Evolutionary conservation across 768 basidiomycete species (phyloP).

Genomic region (Fistulinella prunicolor): DNA sequence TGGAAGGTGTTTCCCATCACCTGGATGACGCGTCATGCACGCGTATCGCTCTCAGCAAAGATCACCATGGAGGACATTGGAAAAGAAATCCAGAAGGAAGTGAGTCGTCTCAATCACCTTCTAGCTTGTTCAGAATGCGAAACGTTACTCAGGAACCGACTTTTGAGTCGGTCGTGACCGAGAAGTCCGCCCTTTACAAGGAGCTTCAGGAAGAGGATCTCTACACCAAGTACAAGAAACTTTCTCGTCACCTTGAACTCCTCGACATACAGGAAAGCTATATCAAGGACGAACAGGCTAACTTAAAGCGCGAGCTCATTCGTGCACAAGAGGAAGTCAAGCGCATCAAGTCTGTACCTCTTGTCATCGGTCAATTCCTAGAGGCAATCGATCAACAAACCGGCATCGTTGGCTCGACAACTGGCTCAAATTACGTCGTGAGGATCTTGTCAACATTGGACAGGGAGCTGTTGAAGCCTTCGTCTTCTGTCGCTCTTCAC

Average conservation of each 20-base stretch:
- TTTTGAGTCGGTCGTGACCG: slow-evolving; percentile 81
- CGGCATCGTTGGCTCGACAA: slow-evolving; percentile 96
- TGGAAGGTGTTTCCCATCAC: slow-evolving; percentile 30
- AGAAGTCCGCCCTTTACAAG: slow-evolving; percentile 84
- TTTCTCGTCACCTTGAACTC: slow-evolving; percentile 92
- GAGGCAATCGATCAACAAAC: slow-evolving; percentile 98
- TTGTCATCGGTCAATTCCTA: slow-evolving; percentile 98
- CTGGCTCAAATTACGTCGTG: slow-evolving; percentile 97
- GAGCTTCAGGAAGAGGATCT: slow-evolving; percentile 90
- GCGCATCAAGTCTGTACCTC: slow-evolving; percentile 96
- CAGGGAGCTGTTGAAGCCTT: slow-evolving; percentile 95
- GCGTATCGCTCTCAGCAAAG: slow-evolving; percentile 10
- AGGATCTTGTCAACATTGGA: slow-evolving; percentile 96
- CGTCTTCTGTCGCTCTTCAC: slow-evolving; percentile 96
- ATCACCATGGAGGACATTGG: slow-evolving; percentile 82
- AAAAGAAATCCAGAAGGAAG: slow-evolving; percentile 80
- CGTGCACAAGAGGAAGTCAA: slow-evolving; percentile 99
- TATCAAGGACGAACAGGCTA: slow-evolving; percentile 98
- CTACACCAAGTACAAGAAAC: slow-evolving; percentile 96
- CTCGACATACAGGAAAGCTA: slow-evolving; percentile 93
- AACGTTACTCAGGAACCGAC: slow-evolving; percentile 69
- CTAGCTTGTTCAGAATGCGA: not conserved
- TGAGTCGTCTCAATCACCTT: slow-evolving; percentile 34
- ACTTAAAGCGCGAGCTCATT: slow-evolving; percentile 95
- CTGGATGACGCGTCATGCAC: slow-evolving; percentile 27